A percentile compares a stretch with the other conserved stretches of the same genome.
These are phyloP conservation scores for Silene coronaria DNA, from an alignment of 179 eudicot genomes.

Conservation along the genomic window DNA sequence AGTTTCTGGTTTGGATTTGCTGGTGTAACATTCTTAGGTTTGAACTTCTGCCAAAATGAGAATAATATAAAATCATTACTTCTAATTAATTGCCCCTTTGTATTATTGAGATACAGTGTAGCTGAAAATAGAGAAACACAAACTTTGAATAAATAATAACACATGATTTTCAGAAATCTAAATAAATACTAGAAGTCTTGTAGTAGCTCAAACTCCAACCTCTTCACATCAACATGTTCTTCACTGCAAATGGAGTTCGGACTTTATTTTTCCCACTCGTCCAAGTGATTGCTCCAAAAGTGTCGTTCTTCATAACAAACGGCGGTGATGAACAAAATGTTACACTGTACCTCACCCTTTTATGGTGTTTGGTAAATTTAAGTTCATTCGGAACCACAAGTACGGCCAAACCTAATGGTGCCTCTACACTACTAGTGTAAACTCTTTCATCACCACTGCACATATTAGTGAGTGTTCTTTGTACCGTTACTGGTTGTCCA, in stretches of 20 bases:
- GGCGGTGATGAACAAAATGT: background rate
- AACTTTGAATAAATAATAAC: too few species aligned
- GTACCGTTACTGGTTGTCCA: background rate
- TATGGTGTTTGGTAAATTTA: background rate
- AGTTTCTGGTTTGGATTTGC: too few species aligned
- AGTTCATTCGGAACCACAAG: background rate
- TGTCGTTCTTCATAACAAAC: background rate
- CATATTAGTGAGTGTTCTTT: background rate
- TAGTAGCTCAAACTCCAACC: background rate
- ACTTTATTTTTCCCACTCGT: background rate
- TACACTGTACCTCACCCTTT: background rate
- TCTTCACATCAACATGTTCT: background rate
- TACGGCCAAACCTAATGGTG: background rate
- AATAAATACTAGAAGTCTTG: too few species aligned
- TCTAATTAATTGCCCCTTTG: too few species aligned
- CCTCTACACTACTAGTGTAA: background rate
- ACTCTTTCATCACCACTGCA: background rate
- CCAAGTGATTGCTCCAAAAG: background rate
- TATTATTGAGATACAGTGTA: too few species aligned
- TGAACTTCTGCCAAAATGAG: too few species aligned
- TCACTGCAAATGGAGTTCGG: background rate
- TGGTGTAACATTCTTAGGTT: too few species aligned
- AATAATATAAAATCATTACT: too few species aligned
- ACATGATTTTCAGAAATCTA: too few species aligned
- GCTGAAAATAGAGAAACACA: too few species aligned